Percentiles rank a stretch among this genome's conserved stretches.
Evolutionary conservation across 2,329 filamentous ascomycete genomes (phyloP).

Genomic region (Juglanconis sp.): DNA sequence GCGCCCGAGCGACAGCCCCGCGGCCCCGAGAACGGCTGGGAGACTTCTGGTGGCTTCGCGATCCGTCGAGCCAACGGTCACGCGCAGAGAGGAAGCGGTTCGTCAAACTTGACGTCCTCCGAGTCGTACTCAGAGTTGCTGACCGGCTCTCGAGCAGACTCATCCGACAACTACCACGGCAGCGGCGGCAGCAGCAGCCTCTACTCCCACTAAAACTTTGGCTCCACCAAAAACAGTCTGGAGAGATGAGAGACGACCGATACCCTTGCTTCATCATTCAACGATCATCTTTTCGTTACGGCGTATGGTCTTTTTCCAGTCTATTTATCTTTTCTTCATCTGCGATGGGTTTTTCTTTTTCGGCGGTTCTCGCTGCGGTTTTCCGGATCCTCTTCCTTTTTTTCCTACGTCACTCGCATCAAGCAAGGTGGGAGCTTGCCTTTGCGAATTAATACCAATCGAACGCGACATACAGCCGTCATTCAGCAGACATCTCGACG

Average conservation of each 20-base stretch:
- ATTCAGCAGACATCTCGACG: slow-evolving; percentile 11
- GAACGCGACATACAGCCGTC: slow-evolving; percentile 12
- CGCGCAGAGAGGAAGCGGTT: slow-evolving; percentile 59
- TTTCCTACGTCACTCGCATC: slow-evolving; percentile 9
- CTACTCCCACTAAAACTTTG: slow-evolving; percentile 15
- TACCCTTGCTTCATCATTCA: slow-evolving; percentile 3
- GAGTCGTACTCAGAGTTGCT: slow-evolving; percentile 18
- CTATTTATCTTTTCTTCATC: not conserved
- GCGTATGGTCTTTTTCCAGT: slow-evolving; percentile 10
- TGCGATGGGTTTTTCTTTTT: not conserved
- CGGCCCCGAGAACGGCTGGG: slow-evolving; percentile 57
- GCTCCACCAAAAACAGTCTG: not conserved
- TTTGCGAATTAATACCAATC: slow-evolving; percentile 12
- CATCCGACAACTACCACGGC: slow-evolving; percentile 18
- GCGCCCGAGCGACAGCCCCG: slow-evolving; percentile 62
- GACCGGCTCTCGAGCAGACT: slow-evolving; percentile 19
- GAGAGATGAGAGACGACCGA: slow-evolving; percentile 6
- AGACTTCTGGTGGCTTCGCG: slow-evolving; percentile 50
- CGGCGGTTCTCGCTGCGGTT: slow-evolving; percentile 1
- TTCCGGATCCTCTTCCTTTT: not conserved
- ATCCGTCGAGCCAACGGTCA: slow-evolving; percentile 57
- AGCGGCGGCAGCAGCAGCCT: slow-evolving; percentile 16
- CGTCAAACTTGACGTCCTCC: slow-evolving; percentile 17
- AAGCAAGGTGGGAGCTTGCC: not conserved
- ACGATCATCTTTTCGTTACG: slow-evolving; percentile 11